phyloP scores from a whole-genome alignment of 345 rosid genomes.

The Pugionium dolabratum region DNA sequence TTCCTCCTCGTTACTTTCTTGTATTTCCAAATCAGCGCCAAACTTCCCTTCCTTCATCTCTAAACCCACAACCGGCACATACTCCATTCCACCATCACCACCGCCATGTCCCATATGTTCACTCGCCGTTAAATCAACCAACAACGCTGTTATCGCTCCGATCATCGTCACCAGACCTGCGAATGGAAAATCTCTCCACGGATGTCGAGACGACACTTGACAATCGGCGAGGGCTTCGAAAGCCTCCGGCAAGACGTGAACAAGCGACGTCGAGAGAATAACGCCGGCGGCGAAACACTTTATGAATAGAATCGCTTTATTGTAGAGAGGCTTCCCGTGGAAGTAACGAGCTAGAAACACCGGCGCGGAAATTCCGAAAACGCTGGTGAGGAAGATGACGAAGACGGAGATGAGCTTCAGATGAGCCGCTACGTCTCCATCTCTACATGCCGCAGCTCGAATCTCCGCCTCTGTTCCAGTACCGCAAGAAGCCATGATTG shows the following conservation, averaged over 20 bases:
- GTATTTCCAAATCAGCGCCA: constrained; percentile 41
- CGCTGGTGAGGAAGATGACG: constrained; percentile 71
- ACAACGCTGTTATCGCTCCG: constrained; percentile 66
- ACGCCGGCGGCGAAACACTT: constrained; percentile 99
- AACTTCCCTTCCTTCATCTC: constrained; percentile 43
- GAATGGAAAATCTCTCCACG: constrained; percentile 90
- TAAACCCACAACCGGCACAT: constrained; percentile 40
- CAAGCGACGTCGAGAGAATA: constrained; percentile 86
- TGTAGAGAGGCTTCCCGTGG: constrained; percentile 78
- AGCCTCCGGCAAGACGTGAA: constrained; percentile 93
- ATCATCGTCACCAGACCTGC: constrained; percentile 73
- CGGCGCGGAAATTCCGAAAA: constrained; percentile 65
- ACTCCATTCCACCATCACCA: constrained; percentile 42
- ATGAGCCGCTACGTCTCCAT: constrained; percentile 63
- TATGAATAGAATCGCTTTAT: constrained; percentile 61
- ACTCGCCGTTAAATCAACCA: constrained; percentile 84
- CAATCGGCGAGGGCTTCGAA: constrained; percentile 72
- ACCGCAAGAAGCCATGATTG: constrained; percentile 54
- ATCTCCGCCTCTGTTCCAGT: constrained; percentile 50
- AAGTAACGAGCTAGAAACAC: constrained; percentile 74
- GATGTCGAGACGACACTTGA: constrained; percentile 70
- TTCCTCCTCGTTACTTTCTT: constrained; percentile 49
- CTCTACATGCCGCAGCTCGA: constrained; percentile 59
- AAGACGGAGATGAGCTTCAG: constrained; percentile 63
- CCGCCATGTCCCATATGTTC: constrained; percentile 69